Evolutionary conservation across 2,329 filamentous ascomycete species (phyloP), one percentile per base, ranked within the genome.

Genomic region (Geosmithia morbida): DNA sequence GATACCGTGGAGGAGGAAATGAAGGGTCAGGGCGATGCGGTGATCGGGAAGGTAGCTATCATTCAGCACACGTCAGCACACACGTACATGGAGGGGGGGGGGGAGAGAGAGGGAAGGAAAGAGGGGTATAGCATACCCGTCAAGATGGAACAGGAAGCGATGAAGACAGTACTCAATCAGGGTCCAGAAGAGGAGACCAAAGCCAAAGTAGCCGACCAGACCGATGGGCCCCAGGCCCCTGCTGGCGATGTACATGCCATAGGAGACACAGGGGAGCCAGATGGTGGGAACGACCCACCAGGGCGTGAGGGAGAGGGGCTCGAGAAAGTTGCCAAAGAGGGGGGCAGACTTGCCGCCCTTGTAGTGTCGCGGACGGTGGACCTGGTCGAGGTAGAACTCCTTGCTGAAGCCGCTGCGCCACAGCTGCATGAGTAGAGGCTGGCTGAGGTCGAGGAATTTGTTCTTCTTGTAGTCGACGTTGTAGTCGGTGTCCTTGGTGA

Each of bases 311-410:
- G 83, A 89, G 50, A 98, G 69, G n/a, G 92, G 92, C 67, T 98
- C 92, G n/a, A 98, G 71, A 63, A 98, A 94, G 67, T 98, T 97
- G 50, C 92, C 92, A 65, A 98, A 98, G 20, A 98, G 68, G 18
- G 92, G 92, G 39, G 92, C 92, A 7, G 88, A 96, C 51, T 81
- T 80, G 49, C 92, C 92, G 53, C 90, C 90, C 61, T 82, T 94
- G 74, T 97, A 98, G 64, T 98, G 90, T 50, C 92, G 81, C 17
- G 92, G 92, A 43, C 92, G 83, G 62, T 98, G 92, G 46, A 98
- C 86, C 64, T 98, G 92, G 55, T 96, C 83, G 20, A 98, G 75
- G 60, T 98, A 98, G 61, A 98, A 98, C n/a, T 87, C 79, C 64
- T 96, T 98, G 62, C 70, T 79, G 68, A 97, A 98, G 29, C 84